Evolutionary conservation across 495 filamentous ascomycete species (phyloP).

Genomic region (Choiromyces venosus): DNA sequence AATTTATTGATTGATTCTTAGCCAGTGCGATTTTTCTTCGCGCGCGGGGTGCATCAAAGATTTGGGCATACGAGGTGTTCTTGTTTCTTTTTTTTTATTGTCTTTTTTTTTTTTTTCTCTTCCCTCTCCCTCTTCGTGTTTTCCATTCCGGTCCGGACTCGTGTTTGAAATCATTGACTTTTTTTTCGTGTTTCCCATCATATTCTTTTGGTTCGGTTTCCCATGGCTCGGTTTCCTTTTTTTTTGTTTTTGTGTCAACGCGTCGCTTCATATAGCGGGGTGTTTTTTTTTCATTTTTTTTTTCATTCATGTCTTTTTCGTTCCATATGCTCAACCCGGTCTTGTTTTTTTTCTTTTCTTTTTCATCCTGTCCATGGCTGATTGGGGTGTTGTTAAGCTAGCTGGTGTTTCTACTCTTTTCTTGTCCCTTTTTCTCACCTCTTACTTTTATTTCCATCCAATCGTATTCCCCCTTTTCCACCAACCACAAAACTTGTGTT

Average conservation of each 20-base stretch:
- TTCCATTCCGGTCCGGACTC: neutral
- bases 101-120: slow-evolving; percentile 10
- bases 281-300: slow-evolving; percentile 29
- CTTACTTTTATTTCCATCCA: slow-evolving; percentile 25
- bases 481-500: neutral
- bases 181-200: slow-evolving; percentile 12
- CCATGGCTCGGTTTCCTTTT: neutral
- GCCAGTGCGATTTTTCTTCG: slow-evolving; percentile 32
- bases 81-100: slow-evolving; percentile 24
- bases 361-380: slow-evolving; percentile 27
- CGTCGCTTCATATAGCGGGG: neutral
- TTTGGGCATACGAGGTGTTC: slow-evolving; percentile 34
- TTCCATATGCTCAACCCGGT: slow-evolving; percentile 17
- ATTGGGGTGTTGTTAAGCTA: slow-evolving; percentile 36
- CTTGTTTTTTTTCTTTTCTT: slow-evolving; percentile 27
- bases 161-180: slow-evolving; percentile 11
- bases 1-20: slow-evolving; percentile 37
- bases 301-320: slow-evolving; percentile 27
- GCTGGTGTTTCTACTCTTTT: slow-evolving; percentile 26
- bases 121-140: slow-evolving; percentile 10
- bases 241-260: slow-evolving; percentile 22
- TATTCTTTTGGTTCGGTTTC: neutral
- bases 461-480: slow-evolving; percentile 6
- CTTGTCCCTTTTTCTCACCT: slow-evolving; percentile 21
- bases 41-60: slow-evolving; percentile 29